Evolutionary conservation across 208 protist species (phyloP), one percentile per base, ranked within the genome.

Genomic region (Porcisia deanei): DNA sequence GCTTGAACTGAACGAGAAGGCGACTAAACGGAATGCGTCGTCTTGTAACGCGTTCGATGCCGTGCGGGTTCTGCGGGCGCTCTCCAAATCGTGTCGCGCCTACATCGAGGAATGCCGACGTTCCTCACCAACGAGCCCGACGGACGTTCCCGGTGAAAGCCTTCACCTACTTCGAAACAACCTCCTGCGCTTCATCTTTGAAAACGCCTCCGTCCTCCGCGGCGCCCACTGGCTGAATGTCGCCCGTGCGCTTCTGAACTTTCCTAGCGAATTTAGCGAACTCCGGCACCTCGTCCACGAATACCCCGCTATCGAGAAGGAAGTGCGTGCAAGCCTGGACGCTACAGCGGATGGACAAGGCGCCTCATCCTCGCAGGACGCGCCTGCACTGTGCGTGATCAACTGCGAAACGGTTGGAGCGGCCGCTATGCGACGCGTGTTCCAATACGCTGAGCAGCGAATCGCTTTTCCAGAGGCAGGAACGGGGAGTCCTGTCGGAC

Each of bases 211-310:
- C 16, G 68, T 85, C 14, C 80, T 97, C 60, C 91, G 90, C 45
- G 91, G 91, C 0, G 91, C 82, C 0, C 91, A 97, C 68, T 96
- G 91, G 91, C 80, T 95, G 37, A 96, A 96, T 76, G 79, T 93
- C 20, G 83, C 85, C 1, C 88, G 94, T 2, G 91, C 94, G 16
- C 84, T 96, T 53, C 74, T 91, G 49, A 80, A 93, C 80, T 97
- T 97, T 63, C 91, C 94, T 0, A 41, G 30, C 10, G 87, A 92
- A 67, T 63, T 85, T 39, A 72, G 39, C 52, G 75, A 76, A 8
- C 71, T 86, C 22, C 66, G 67, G 2, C 55, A 65, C 14, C 54
- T 86, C 3, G 57, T 16, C 20, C 43, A 30, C 1, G 45, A 69
- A 0, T 79, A 81, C 39, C 80, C 79, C 1, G 66, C 54, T 1